Conservation (phyloP, 768 basidiomycete genomes). For the Russula virescens region DNA sequence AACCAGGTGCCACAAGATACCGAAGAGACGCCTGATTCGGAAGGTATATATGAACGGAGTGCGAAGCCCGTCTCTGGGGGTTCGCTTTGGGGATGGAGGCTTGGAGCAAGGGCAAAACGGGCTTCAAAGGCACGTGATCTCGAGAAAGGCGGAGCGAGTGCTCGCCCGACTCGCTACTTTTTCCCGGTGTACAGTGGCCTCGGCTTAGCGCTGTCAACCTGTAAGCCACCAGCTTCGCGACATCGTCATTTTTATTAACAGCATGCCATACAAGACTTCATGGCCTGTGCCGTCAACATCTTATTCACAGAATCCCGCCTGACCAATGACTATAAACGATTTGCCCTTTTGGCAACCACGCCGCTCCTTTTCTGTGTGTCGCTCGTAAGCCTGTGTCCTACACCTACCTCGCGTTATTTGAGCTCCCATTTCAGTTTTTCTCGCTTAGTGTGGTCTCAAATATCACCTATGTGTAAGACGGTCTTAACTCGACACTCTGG, state of each 20-base stretch:
- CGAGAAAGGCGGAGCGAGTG: conserved; percentile 42
- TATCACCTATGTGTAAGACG: conserved; percentile 55
- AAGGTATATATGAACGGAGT: neutral
- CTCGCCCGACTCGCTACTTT: conserved; percentile 46
- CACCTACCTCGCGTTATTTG: neutral
- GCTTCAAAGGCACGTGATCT: conserved; percentile 33
- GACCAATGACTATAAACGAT: conserved; percentile 58
- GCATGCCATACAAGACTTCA: conserved; percentile 47
- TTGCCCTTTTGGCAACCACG: conserved; percentile 55
- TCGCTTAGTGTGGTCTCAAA: conserved; percentile 61
- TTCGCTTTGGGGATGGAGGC: conserved; percentile 27
- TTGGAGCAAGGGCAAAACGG: conserved; percentile 30
- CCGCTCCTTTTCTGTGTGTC: conserved; percentile 76
- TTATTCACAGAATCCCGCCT: conserved; percentile 64
- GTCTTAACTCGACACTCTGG: conserved; percentile 5
- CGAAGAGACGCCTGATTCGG: neutral
- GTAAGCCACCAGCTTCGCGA: conserved; percentile 32
- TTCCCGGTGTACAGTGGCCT: conserved; percentile 72
- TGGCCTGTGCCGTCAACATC: conserved; percentile 52
- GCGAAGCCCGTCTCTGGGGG: conserved; percentile 22
- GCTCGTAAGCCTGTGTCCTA: conserved; percentile 42
- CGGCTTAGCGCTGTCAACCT: conserved; percentile 56
- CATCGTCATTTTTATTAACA: neutral
- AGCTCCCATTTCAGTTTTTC: conserved; percentile 54
- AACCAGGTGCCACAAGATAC: conserved; percentile 39